Evolutionary conservation across 352 stramenopile genomes (phyloP), one percentile per base, ranked within the genome.

Genomic region (Phytophthora palmivora): DNA sequence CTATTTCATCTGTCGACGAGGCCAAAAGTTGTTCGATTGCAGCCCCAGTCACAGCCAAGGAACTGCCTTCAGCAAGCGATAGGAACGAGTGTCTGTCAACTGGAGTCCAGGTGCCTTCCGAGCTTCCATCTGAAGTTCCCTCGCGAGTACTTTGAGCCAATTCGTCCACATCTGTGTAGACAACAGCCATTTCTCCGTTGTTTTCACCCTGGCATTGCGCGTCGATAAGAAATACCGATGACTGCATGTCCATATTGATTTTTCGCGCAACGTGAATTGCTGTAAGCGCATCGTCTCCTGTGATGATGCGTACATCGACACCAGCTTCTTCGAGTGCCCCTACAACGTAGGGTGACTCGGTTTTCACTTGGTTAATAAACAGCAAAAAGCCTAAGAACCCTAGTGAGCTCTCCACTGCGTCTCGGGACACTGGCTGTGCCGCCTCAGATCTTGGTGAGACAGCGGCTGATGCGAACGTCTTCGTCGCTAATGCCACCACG

Each of bases 321-420:
- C 82, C 73, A 24, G 85, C 89, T 45, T 86, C 76, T 14, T 90
- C 70, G 1, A 98, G 72, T 16, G 90, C 73, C 24, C 66, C 58
- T 38, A 98, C 87, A 0, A 97, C 91, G 42, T 84, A 84, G 15
- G 76, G 73, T 1, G 89, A 83, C 43, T 97, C 87, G n/a, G 82
- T 63, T 57, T 96, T 96, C 51, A 98, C 83, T 51, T 87, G 75
- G 67, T 98, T 98, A 16, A 89, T 63, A 68, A 97, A 98, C 6
- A 96, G 75, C 18, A 97, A 65, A 33, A 97, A 90, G 21, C 93
- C 92, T 15, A 90, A 11, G 63, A 97, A 97, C 19, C 58, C 68
- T 3, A 97, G 57, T 6, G 81, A 78, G 7, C 58, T 80, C 47
- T 98, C 92, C 57, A 97, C 80, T 2, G 85, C 67, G 39, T 92